Percentiles rank a stretch among this genome's conserved stretches.
Evolutionary conservation across 2,329 filamentous ascomycete genomes (phyloP).

Genomic region (Colletotrichum scovillei): DNA sequence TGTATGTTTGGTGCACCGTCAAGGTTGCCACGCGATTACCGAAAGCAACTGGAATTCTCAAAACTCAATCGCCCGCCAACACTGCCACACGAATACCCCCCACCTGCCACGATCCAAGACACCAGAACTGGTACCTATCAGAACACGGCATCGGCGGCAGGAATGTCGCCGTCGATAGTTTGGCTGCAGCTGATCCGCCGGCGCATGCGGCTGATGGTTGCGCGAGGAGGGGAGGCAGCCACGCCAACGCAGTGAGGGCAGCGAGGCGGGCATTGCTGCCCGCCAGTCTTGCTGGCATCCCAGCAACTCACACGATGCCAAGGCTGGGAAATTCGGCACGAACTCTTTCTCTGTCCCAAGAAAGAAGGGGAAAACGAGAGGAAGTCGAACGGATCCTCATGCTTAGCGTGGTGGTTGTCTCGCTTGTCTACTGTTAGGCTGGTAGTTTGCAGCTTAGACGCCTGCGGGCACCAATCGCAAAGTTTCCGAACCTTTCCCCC

Average conservation of each 20-base stretch:
- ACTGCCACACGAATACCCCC: background rate
- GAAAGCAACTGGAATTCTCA: constrained; percentile 23
- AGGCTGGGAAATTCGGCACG: background rate
- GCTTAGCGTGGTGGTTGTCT: background rate
- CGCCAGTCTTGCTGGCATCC: background rate
- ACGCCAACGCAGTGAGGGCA: background rate
- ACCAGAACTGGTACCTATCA: background rate
- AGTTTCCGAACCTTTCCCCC: background rate
- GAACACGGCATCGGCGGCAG: constrained; percentile 5
- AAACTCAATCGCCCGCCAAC: background rate
- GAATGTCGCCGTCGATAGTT: constrained; percentile 3
- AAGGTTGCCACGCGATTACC: constrained; percentile 8
- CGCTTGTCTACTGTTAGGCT: background rate
- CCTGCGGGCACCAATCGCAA: constrained; percentile 28
- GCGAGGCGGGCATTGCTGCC: background rate
- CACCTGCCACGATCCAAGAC: background rate
- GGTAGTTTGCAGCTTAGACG: background rate
- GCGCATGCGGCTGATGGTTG: constrained; percentile 15
- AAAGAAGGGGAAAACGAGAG: background rate
- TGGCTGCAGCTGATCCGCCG: constrained; percentile 8
- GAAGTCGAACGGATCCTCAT: background rate
- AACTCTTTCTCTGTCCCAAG: background rate
- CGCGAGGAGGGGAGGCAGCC: background rate
- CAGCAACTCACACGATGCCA: background rate
- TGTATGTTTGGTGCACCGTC: background rate